phyloP scores from a whole-genome alignment of 805 yeast genomes.

The Kregervanrija delftensis region DNA sequence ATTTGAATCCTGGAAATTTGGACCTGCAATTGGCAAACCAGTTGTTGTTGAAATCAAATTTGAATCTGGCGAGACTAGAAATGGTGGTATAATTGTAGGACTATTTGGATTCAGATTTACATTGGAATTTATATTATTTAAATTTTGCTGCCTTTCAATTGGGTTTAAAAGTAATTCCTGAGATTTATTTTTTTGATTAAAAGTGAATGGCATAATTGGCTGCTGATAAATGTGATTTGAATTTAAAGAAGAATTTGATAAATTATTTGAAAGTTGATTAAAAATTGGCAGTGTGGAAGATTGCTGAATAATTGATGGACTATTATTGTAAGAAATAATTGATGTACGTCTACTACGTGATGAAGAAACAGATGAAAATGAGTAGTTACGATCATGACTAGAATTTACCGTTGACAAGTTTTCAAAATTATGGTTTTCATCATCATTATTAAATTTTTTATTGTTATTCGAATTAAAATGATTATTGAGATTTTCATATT shows the following conservation, averaged over 20 bases:
- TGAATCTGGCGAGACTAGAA: constrained; percentile 23
- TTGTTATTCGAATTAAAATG: constrained; percentile 11
- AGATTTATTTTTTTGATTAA: constrained; percentile 2
- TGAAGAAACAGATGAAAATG: constrained; percentile 4
- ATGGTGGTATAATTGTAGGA: constrained; percentile 13
- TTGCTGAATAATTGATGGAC: neutral
- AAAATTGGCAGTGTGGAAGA: neutral
- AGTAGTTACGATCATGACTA: neutral
- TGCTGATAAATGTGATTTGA: constrained; percentile 1
- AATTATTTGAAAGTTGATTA: too few relatives aligned
- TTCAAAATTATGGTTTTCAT: too few relatives aligned
- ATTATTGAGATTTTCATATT: constrained; percentile 18
- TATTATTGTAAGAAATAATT: neutral
- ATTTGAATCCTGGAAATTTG: constrained; percentile 60
- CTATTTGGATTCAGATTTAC: neutral
- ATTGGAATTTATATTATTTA: neutral
- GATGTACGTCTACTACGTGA: constrained; percentile 1
- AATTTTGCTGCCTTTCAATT: neutral
- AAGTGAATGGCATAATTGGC: constrained; percentile 3
- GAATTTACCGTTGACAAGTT: neutral
- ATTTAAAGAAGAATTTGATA: too few relatives aligned
- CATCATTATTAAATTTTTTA: too few relatives aligned
- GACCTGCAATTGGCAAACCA: constrained; percentile 38
- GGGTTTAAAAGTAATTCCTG: constrained; percentile 3
- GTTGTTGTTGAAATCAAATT: constrained; percentile 22